phyloP scores from a whole-genome alignment of 2,329 filamentous ascomycete species.

The Neonectria neomacrospora region DNA sequence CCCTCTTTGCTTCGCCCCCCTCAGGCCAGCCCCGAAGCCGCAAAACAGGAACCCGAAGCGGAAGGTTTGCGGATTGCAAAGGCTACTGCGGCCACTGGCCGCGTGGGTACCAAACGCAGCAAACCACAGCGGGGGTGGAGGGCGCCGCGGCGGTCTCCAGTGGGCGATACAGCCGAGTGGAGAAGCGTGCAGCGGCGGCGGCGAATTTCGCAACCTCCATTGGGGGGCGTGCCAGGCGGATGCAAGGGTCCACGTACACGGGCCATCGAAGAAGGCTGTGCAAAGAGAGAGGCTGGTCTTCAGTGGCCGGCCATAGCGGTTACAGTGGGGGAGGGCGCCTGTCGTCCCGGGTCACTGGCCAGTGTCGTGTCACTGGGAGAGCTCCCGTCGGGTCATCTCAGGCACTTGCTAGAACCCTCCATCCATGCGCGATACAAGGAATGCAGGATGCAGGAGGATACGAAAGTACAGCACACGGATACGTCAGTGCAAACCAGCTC shows the following conservation, averaged over 20 bases:
- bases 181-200: conserved; percentile 1
- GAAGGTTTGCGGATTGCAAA: conserved; percentile 14
- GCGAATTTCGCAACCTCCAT: not conserved
- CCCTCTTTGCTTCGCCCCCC: conserved; percentile 22
- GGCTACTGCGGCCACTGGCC: conserved; percentile 20
- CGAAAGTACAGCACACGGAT: too few relatives aligned
- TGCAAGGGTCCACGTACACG: conserved; percentile 4
- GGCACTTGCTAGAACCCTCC: not conserved
- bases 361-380: not conserved
- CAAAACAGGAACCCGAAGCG: conserved; percentile 2
- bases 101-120: conserved; percentile 10
- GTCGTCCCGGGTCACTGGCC: conserved; percentile 1
- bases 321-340: conserved; percentile 20
- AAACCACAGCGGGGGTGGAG: not conserved
- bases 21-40: not conserved
- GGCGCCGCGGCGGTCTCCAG: conserved; percentile 12
- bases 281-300: conserved; percentile 1
- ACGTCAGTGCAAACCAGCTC: not conserved
- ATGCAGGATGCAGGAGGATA: too few relatives aligned
- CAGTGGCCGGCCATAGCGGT: conserved; percentile 16
- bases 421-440: not conserved
- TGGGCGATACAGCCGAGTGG: conserved; percentile 7
- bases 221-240: not conserved
- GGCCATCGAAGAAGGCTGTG: conserved; percentile 19
- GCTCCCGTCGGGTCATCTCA: not conserved